Evolutionary conservation across 2,329 filamentous ascomycete species (phyloP).

Genomic region (Cyphellophora attinorum): DNA sequence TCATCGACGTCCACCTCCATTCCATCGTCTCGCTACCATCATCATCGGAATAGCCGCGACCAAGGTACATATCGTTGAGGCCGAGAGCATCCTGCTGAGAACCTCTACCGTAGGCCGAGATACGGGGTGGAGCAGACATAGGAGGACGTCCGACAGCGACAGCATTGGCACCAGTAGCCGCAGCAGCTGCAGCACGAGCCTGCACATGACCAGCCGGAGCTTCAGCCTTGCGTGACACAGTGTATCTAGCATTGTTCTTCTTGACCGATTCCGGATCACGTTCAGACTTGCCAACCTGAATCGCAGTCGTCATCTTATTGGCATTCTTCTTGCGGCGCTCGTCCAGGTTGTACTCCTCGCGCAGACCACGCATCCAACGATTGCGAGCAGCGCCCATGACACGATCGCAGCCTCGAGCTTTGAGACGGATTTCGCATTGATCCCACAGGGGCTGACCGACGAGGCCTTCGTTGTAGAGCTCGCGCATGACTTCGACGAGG

Average conservation of each 20-base stretch:
- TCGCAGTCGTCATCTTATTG: slow-evolving; percentile 1
- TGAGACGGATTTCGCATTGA: not conserved
- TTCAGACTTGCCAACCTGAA: not conserved
- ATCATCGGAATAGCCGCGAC: too few species aligned
- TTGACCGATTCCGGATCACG: not conserved
- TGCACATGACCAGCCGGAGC: too few species aligned
- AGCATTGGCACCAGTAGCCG: too few species aligned
- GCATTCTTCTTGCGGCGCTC: slow-evolving; percentile 4
- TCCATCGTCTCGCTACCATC: too few species aligned
- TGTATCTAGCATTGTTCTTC: not conserved
- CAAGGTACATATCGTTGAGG: too few species aligned
- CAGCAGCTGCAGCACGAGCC: too few species aligned
- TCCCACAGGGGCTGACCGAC: slow-evolving; percentile 3
- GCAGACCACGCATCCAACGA: slow-evolving; percentile 2
- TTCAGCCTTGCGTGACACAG: not conserved
- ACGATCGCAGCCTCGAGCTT: slow-evolving; percentile 2
- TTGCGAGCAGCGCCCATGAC: not conserved
- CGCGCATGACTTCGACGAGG: slow-evolving; percentile 2
- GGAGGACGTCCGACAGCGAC: too few species aligned
- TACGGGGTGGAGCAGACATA: too few species aligned
- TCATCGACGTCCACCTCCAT: too few species aligned
- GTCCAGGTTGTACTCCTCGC: slow-evolving; percentile 2
- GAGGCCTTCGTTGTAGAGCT: not conserved
- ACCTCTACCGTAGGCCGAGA: too few species aligned
- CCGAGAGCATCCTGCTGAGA: too few species aligned